A percentile compares a stretch with the other conserved stretches of the same genome.
These are phyloP conservation scores for Ceratobasidium sp. DNA, from an alignment of 1,284 basidiomycete genomes.

Conservation along the genomic window DNA sequence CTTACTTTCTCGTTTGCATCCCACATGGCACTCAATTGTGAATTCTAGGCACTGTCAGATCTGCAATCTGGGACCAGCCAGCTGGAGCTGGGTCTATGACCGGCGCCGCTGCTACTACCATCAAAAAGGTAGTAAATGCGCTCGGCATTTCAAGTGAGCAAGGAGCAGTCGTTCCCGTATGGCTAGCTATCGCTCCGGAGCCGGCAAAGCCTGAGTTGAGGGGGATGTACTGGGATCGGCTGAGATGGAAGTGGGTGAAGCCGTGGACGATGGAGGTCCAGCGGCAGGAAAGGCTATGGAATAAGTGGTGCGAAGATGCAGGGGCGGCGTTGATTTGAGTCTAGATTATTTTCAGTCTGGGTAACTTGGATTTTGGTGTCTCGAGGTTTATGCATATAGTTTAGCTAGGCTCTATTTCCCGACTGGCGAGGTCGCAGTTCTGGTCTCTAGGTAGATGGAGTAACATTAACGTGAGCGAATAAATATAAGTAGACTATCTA, in stretches of 20 bases:
- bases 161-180: constrained; percentile 33
- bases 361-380: too few relatives aligned
- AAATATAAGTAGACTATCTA: too few relatives aligned
- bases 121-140: neutral
- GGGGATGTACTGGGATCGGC: constrained; percentile 43
- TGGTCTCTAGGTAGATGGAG: too few relatives aligned
- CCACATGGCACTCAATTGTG: neutral
- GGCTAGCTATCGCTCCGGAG: constrained; percentile 34
- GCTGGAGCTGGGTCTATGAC: constrained; percentile 10
- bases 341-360: too few relatives aligned
- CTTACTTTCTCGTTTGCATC: neutral
- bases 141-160: constrained; percentile 9
- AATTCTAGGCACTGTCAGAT: constrained; percentile 15
- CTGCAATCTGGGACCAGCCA: constrained; percentile 9
- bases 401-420: too few relatives aligned
- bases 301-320: constrained; percentile 37
- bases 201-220: neutral
- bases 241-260: constrained; percentile 31
- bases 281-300: constrained; percentile 31
- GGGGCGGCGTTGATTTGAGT: neutral
- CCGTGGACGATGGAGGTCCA: constrained; percentile 34
- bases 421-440: too few relatives aligned
- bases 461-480: too few relatives aligned
- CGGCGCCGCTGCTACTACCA: neutral
- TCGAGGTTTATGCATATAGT: too few relatives aligned